These are phyloP conservation scores for Solanum sparsipilum DNA, from an alignment of 257 asterid genomes.

Conservation along the genomic window DNA sequence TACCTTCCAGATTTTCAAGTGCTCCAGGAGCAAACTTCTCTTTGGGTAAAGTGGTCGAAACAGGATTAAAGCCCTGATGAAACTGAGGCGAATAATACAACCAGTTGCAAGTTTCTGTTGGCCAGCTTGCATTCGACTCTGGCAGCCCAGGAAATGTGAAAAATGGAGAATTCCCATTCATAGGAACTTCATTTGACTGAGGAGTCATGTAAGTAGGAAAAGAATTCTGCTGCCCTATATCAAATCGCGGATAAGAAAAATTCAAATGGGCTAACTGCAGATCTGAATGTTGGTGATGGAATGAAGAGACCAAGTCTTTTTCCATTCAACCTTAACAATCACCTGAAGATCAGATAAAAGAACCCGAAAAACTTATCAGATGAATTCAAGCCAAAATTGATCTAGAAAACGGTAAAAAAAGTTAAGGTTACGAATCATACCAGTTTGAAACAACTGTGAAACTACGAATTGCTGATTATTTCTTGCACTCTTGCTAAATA, in stretches of 20 bases:
- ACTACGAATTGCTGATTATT: slow-evolving; percentile 30
- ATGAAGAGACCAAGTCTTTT: slow-evolving; percentile 39
- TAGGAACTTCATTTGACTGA: slow-evolving; percentile 21
- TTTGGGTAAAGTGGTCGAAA: slow-evolving; percentile 11
- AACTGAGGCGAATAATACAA: slow-evolving; percentile 25
- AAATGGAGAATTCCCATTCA: slow-evolving; percentile 28
- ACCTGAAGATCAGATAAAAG: slow-evolving; percentile 16
- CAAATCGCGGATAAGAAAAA: slow-evolving; percentile 21
- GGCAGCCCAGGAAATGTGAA: slow-evolving; percentile 25
- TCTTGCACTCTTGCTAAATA: slow-evolving; percentile 27
- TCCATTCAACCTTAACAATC: slow-evolving; percentile 68
- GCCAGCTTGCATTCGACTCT: slow-evolving; percentile 20
- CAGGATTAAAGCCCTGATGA: slow-evolving; percentile 26
- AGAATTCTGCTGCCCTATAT: slow-evolving; percentile 17
- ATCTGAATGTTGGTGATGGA: slow-evolving; percentile 23
- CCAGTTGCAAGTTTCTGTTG: slow-evolving; percentile 26
- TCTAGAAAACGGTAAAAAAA: background rate
- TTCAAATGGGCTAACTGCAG: slow-evolving; percentile 26
- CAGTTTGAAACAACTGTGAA: slow-evolving; percentile 11
- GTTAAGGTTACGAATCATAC: background rate
- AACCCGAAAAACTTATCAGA: background rate
- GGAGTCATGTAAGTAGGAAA: slow-evolving; percentile 30
- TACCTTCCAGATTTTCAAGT: slow-evolving; percentile 12
- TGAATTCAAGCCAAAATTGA: background rate
- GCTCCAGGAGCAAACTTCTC: slow-evolving; percentile 12